Percentiles rank a stretch among this genome's conserved stretches.
phyloP scores from a whole-genome alignment of 2,329 filamentous ascomycete genomes.

The Cladosporium sp. region DNA sequence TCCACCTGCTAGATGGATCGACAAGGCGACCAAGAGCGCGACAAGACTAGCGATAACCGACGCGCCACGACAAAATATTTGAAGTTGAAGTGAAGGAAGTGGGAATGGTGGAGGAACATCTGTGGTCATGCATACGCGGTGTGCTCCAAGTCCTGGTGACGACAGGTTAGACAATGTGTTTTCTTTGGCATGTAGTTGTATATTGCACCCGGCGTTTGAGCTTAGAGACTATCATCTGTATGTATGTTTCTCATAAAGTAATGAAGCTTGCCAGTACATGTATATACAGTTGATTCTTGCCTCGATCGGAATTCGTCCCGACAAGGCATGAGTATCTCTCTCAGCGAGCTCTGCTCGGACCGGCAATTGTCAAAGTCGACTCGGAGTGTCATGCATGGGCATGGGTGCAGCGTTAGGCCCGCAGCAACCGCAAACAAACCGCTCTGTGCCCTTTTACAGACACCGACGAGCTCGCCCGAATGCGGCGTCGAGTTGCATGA shows the following conservation, averaged over 20 bases:
- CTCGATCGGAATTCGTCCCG: neutral
- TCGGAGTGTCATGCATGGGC: neutral
- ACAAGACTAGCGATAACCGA: slow-evolving; percentile 20
- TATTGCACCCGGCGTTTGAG: slow-evolving; percentile 19
- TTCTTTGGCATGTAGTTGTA: slow-evolving; percentile 23
- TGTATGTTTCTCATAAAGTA: slow-evolving; percentile 12
- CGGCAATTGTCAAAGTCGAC: neutral
- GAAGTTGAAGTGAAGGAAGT: neutral
- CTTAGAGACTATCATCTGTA: slow-evolving; percentile 13
- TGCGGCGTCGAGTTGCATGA: neutral
- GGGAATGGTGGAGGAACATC: neutral
- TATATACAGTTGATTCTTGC: neutral
- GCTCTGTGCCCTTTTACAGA: neutral
- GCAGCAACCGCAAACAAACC: slow-evolving; percentile 8
- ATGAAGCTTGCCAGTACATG: neutral
- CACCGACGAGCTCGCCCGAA: neutral
- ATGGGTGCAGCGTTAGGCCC: neutral
- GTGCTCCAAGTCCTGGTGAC: neutral
- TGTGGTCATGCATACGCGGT: slow-evolving; percentile 6
- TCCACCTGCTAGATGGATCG: slow-evolving; percentile 57
- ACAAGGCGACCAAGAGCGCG: neutral
- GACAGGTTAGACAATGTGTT: slow-evolving; percentile 11
- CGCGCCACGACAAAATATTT: slow-evolving; percentile 14
- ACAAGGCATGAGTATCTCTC: neutral
- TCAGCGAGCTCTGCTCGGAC: neutral